Base-by-base conservation (phyloP, 1,284 basidiomycete genomes). In the Hypsizygus ulmarius region DNA sequence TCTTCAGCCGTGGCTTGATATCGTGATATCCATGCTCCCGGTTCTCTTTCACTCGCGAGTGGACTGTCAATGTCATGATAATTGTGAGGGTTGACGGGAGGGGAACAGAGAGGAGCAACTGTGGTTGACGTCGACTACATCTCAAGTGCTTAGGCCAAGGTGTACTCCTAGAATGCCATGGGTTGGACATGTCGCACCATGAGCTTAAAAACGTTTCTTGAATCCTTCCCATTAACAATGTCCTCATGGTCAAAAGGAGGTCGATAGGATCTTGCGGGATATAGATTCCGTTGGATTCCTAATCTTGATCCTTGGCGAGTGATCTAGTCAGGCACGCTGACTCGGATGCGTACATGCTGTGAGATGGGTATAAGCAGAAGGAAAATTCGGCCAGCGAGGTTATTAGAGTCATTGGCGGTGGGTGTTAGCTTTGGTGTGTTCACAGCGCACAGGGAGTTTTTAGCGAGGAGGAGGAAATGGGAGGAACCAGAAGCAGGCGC, bases 231-330 rank as follows among this genome's bases (percentile, higher is more conserved):
- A 7, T 7, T 3, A 25, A 25, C 21, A 25, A 25, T 25, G n/a
- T 25, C 21, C 21, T 4, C 21, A 3, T 25, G 21, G 21, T 25
- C 7, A 25, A 25, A 25, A 25, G 7, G 21, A 3, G 7, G 21
- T 25, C 7, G 3, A 7, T 25, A 25, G 21, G 21, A 25, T 25
- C 21, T 25, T 27, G 48, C 25, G 30, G 39, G 12, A 25, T 15
- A 19, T n/a, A 55, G 52, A 55, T 53, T 49, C 45, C 52, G 52
- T 36, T 34, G 30, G 19, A 39, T 30, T 44, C 46, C 45, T 52
- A 53, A 61, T 63, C 60, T 60, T 52, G 59, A 62, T 59, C 61
- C 59, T 43, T 43, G 27, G 12, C n/a, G 15, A 6, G 28, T n/a
- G 50, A 58, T 58, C 57, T 56, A 30, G 40, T 41, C 57, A 58